These are phyloP conservation scores for Pontederia crassipes DNA, from an alignment of 176 grass and related monocot species.

Conservation along the genomic window DNA sequence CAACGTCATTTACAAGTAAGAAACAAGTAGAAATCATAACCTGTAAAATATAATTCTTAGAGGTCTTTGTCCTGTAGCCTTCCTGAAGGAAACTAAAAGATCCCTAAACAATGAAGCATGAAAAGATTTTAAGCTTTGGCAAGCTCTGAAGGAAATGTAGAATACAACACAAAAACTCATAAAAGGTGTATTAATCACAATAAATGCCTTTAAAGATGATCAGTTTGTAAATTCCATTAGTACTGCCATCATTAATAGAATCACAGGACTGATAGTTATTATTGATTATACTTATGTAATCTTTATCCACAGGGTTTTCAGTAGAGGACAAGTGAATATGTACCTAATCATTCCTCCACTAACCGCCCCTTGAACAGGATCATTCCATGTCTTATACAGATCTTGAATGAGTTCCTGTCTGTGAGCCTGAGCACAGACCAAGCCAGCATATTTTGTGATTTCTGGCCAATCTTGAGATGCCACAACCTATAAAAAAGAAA, in stretches of 20 bases:
- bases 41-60: conserved; percentile 82
- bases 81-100: conserved; percentile 31
- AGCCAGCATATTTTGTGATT: conserved; percentile 51
- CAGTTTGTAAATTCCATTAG: too few species aligned
- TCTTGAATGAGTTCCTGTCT: conserved; percentile 66
- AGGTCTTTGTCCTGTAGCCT: conserved; percentile 19
- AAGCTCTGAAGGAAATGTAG: too few species aligned
- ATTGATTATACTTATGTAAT: too few species aligned
- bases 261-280: too few species aligned
- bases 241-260: too few species aligned
- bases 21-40: conserved; percentile 16
- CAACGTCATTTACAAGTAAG: neutral
- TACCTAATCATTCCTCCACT: conserved; percentile 63
- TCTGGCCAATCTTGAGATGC: conserved; percentile 76
- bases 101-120: conserved; percentile 31
- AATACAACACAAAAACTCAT: too few species aligned
- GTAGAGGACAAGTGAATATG: neutral
- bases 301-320: too few species aligned
- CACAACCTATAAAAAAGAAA: conserved; percentile 42
- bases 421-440: conserved; percentile 56
- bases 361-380: conserved; percentile 22
- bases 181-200: too few species aligned
- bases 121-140: too few species aligned
- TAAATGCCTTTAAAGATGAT: too few species aligned
- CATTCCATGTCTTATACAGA: conserved; percentile 32